A percentile compares a stretch with the other conserved stretches of the same genome.
Conservation (phyloP, 441 rosid genomes). For the Erodium chrysanthum region DNA sequence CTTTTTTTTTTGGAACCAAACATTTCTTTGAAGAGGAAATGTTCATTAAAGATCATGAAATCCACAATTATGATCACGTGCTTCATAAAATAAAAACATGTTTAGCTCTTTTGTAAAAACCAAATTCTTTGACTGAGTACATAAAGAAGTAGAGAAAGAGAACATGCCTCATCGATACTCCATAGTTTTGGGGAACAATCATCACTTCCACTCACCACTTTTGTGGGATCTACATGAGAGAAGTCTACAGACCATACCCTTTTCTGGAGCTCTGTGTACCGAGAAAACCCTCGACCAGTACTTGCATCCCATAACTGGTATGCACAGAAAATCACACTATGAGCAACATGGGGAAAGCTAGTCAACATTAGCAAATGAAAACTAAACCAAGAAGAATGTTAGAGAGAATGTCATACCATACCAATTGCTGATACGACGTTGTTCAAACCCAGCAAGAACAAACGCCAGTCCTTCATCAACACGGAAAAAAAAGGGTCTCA, state of each 20-base stretch:
- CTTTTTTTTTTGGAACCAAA: background rate
- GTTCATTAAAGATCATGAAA: background rate
- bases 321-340: slow-evolving; percentile 23
- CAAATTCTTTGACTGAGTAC: no score
- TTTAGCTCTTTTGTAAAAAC: no score
- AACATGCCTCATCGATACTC: slow-evolving; percentile 77
- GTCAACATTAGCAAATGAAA: background rate
- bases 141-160: slow-evolving; percentile 8
- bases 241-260: slow-evolving; percentile 99
- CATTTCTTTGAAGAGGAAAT: background rate
- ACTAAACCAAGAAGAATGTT: no score
- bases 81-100: background rate
- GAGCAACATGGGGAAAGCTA: slow-evolving; percentile 14
- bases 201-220: slow-evolving; percentile 92
- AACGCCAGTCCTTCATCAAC: no score
- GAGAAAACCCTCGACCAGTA: slow-evolving; percentile 72
- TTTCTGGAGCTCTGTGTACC: slow-evolving; percentile 70
- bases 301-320: slow-evolving; percentile 87
- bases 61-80: background rate
- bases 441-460: no score
- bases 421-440: no score
- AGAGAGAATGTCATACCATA: no score
- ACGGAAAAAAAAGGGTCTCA: no score
- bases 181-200: slow-evolving; percentile 93
- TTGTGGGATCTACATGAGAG: slow-evolving; percentile 69